These are phyloP conservation scores for Fraxinus sp. DNA, from an alignment of 305 asterid genomes.

Conservation along the genomic window DNA sequence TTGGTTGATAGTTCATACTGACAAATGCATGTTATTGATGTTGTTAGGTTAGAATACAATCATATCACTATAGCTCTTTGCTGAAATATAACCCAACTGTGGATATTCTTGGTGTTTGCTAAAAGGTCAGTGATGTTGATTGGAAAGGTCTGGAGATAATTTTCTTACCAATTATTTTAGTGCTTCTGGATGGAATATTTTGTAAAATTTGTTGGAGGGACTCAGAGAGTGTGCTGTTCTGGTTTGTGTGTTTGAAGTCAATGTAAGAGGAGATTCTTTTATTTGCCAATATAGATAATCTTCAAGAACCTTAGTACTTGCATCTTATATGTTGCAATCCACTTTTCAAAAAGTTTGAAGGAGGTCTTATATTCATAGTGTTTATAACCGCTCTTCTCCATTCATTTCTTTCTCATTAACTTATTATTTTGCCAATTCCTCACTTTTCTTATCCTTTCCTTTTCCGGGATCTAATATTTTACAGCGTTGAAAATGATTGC, in stretches of 20 bases:
- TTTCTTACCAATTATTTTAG: background rate
- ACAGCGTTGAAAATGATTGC: conserved; percentile 52
- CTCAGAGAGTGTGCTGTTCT: background rate
- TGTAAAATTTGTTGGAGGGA: background rate
- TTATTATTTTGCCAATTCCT: background rate
- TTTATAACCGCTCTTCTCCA: background rate
- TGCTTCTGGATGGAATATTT: background rate
- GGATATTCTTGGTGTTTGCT: background rate
- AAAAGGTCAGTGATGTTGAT: background rate
- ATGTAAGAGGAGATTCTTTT: background rate
- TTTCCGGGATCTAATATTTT: background rate
- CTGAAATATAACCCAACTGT: background rate
- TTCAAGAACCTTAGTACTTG: background rate
- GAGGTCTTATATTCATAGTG: background rate
- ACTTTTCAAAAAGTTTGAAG: background rate
- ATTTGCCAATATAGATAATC: background rate
- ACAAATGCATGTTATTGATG: background rate
- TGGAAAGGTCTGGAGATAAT: background rate
- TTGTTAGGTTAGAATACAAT: background rate
- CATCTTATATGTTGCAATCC: background rate
- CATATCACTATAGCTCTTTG: background rate
- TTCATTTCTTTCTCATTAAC: background rate
- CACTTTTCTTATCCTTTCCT: background rate
- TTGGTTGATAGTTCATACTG: background rate
- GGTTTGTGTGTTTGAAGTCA: background rate